phyloP scores from a whole-genome alignment of 495 filamentous ascomycete genomes.

The Trichodelitschia bisporula region DNA sequence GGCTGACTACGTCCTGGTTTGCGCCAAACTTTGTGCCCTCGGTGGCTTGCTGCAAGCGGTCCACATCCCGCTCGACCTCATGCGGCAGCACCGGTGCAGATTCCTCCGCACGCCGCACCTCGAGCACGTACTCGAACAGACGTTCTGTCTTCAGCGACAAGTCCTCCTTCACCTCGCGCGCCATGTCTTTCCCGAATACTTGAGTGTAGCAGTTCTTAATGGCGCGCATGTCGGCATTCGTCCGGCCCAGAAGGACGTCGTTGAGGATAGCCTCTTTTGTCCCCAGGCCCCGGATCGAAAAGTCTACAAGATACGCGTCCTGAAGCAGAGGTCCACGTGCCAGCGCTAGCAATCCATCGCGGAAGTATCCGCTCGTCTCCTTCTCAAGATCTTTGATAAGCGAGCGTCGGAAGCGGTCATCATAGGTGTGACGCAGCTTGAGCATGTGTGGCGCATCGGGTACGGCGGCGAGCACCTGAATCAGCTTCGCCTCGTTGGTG shows the following conservation, averaged over 20 bases:
- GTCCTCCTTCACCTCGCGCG: constrained; percentile 46
- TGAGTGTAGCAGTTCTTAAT: constrained; percentile 57
- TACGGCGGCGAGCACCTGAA: constrained; percentile 29
- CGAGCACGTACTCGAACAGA: constrained; percentile 56
- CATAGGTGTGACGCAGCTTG: constrained; percentile 40
- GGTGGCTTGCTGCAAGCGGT: constrained; percentile 39
- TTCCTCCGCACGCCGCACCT: constrained; percentile 49
- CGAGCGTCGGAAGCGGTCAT: constrained; percentile 31
- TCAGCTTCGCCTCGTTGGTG: constrained; percentile 56
- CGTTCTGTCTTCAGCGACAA: constrained; percentile 63
- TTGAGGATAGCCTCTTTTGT: constrained; percentile 72
- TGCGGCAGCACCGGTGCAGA: constrained; percentile 41
- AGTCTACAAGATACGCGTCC: constrained; percentile 37
- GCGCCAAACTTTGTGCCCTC: constrained; percentile 15
- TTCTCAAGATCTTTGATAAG: constrained; percentile 50
- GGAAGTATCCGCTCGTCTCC: constrained; percentile 52
- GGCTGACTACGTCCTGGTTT: constrained; percentile 51
- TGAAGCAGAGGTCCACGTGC: constrained; percentile 51
- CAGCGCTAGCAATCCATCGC: constrained; percentile 40
- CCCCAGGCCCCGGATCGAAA: constrained; percentile 50
- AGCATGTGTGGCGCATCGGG: constrained; percentile 46
- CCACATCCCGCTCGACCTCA: constrained; percentile 44
- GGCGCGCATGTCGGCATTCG: constrained; percentile 59
- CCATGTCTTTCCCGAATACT: constrained; percentile 32
- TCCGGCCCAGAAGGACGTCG: constrained; percentile 59